A percentile compares a stretch with the other conserved stretches of the same genome.
phyloP scores from a whole-genome alignment of 2,329 filamentous ascomycete species.

The Curvularia sp. region DNA sequence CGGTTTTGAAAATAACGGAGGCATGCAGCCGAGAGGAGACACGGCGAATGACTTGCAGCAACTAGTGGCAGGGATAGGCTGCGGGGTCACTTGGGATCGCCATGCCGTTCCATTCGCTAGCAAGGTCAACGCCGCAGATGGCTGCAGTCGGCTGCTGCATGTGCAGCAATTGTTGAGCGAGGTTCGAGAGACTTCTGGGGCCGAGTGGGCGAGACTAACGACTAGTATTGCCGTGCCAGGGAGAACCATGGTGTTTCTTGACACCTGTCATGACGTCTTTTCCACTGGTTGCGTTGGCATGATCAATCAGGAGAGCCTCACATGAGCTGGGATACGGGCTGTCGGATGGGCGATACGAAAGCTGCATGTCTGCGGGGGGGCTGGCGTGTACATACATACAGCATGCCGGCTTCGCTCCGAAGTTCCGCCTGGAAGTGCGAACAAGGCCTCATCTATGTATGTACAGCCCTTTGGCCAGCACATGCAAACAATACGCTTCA shows the following conservation, averaged over 20 bases:
- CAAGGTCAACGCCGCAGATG: slow-evolving; percentile 19
- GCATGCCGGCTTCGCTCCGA: slow-evolving; percentile 18
- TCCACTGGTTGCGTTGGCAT: slow-evolving; percentile 2
- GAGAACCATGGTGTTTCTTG: slow-evolving; percentile 3
- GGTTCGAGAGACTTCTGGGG: slow-evolving; percentile 7
- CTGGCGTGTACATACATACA: slow-evolving; percentile 8
- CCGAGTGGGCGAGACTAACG: slow-evolving; percentile 8
- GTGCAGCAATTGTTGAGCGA: slow-evolving; percentile 25
- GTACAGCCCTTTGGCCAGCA: not conserved
- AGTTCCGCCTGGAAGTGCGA: slow-evolving; percentile 16
- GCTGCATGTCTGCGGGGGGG: slow-evolving; percentile 23
- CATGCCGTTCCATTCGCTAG: slow-evolving; percentile 33
- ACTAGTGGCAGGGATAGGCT: slow-evolving; percentile 40
- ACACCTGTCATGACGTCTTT: slow-evolving; percentile 16
- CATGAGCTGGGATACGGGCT: slow-evolving; percentile 9
- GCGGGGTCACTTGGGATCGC: slow-evolving; percentile 38
- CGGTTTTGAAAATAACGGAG: slow-evolving; percentile 26
- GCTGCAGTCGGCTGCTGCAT: slow-evolving; percentile 32
- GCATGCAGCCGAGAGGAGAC: slow-evolving; percentile 37
- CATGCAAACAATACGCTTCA: slow-evolving; percentile 2
- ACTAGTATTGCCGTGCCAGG: slow-evolving; percentile 7
- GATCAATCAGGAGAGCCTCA: slow-evolving; percentile 10
- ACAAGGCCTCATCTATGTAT: not conserved
- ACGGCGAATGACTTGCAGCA: slow-evolving; percentile 49
- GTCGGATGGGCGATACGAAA: slow-evolving; percentile 16